Evolutionary conservation across 441 rosid species (phyloP).

Genomic region (Erysimum cheiri): DNA sequence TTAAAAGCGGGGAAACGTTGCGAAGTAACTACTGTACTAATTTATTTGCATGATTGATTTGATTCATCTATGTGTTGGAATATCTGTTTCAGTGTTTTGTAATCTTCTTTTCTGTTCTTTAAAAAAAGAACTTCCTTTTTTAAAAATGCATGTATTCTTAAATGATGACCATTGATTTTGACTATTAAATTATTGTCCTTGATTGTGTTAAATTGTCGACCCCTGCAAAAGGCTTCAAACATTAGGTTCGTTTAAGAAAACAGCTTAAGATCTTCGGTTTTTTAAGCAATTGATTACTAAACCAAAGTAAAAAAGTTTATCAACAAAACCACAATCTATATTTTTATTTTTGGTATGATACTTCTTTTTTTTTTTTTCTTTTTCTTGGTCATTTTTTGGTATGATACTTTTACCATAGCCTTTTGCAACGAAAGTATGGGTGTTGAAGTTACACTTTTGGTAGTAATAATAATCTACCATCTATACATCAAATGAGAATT

Average conservation of each 20-base stretch:
- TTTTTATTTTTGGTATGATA: no score
- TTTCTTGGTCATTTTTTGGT: no score
- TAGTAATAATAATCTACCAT: not conserved
- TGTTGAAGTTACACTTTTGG: not conserved
- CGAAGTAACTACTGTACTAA: not conserved
- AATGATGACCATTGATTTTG: not conserved
- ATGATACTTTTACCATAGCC: not conserved
- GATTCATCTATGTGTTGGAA: not conserved
- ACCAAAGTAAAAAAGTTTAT: not conserved
- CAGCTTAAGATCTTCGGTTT: not conserved
- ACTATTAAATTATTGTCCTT: not conserved
- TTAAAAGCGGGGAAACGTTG: not conserved
- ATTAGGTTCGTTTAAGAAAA: not conserved
- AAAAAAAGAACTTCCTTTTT: not conserved
- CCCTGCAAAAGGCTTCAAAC: not conserved
- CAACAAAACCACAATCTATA: not conserved
- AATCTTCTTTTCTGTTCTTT: slow-evolving; percentile 12
- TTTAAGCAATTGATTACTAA: not conserved
- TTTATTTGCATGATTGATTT: slow-evolving; percentile 16
- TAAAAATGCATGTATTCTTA: not conserved
- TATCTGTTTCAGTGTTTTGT: slow-evolving; percentile 7
- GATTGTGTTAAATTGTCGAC: not conserved
- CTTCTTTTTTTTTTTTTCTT: no score
- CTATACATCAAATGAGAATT: not conserved
- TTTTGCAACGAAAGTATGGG: not conserved